Evolutionary conservation across 768 basidiomycete species (phyloP), one percentile per base, ranked within the genome.

Genomic region (Tephrocybe sp.): DNA sequence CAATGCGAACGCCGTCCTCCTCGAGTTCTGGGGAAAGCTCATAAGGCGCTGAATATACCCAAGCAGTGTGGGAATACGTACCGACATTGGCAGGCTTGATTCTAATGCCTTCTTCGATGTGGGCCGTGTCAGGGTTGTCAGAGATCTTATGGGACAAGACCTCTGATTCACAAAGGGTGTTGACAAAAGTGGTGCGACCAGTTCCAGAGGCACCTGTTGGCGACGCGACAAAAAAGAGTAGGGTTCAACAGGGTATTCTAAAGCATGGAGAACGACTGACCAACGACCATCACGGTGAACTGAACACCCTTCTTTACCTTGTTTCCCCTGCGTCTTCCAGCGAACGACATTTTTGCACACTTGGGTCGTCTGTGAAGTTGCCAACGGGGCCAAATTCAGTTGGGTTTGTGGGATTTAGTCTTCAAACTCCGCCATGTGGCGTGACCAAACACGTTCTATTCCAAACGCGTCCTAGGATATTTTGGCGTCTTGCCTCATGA

Each of bases 251-350:
- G 39, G 14, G 47, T 47, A 20, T 32, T 7, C 22, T 19, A 33
- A 35, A 30, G 34, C 16, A 35, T 33, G 22, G 45, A 39, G 57
- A 55, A 80, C 87, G 64, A 82, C 92, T 64, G 56, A 96, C 96
- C 96, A 65, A 96, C 93, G 48, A 98, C 96, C 92, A 94, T 94
- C 63, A 98, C 70, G 60, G 96, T 98, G 74, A 98, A 91, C 74
- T 96, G 93, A 47, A 98, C 90, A 66, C 95, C 96, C 83, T 98
- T 98, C 78, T 98, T 98, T 72, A 91, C 92, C 71, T 98, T 98
- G 77, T 92, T 93, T 65, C 85, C 85, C 67, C 88, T 82, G 67
- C 89, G 86, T 75, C 87, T 83, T 65, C 86, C 89, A 62, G 89
- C 87, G 67, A 88, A 89, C 62, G 89, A 89, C 87, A 89, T 91